Base-by-base conservation (phyloP, 306 rosid genomes). In the Trichosanthes truncata region DNA sequence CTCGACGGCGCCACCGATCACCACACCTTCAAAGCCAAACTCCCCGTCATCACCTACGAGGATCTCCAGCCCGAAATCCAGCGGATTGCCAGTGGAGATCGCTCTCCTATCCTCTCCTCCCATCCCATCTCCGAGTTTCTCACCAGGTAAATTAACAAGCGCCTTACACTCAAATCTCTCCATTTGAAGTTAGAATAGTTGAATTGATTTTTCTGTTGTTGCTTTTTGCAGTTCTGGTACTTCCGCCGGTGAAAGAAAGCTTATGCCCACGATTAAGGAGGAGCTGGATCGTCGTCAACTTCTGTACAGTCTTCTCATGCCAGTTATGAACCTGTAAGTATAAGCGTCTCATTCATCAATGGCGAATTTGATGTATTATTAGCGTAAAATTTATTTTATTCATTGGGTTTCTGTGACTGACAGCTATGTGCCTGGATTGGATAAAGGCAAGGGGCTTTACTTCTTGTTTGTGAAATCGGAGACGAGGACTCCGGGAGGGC, bases 211-310 rank as follows among this genome's bases (percentile, higher is more conserved):
- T 9, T 25, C 4, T 55, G 5, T 29, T 3, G 45, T 15, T 10
- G 6, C 1, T 59, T 1, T 57, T 79, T 29, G 6, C 87, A 88
- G 91, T 68, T 88, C 91, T 51, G 91, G 91, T n/a, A 88, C 91
- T 55, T 88, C 91, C 7, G 91, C 91, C 17, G 91, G 91, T 3
- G 91, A 88, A 53, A 86, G 91, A 26, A 88, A 88, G 75, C 85
- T 88, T 6, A 88, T 88, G 91, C 91, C 91, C 51, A 88, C 91
- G 20, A 88, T 88, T 83, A 84, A 88, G 86, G 91, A 88, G 35
- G 91, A 88, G 77, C 46, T 84, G 79, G 88, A 88, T 81, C 91
- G 91, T 56, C 89, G 91, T 45, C 91, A 88, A 78, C 87, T 84
- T 60, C 82, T 88, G 0, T 88, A 88, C 87, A 88, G 87, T 79